These are phyloP conservation scores for Rhododendron griersonianum DNA, from an alignment of 148 eudicot genomes.

Conservation along the genomic window DNA sequence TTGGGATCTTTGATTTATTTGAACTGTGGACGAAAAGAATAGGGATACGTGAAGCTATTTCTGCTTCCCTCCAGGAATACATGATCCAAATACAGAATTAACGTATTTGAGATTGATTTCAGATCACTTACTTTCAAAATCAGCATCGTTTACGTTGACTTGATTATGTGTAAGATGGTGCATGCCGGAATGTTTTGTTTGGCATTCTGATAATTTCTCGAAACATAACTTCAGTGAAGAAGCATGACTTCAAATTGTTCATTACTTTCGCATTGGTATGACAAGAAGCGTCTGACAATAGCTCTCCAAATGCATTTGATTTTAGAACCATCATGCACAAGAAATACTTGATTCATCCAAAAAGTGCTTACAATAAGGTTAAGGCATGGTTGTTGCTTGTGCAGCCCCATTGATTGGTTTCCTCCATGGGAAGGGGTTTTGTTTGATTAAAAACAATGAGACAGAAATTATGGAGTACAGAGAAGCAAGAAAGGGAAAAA, in stretches of 20 bases:
- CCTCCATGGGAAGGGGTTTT: conserved; percentile 48
- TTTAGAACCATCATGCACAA: neutral
- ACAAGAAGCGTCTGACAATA: neutral
- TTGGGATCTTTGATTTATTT: neutral
- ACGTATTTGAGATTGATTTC: neutral
- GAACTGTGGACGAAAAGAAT: neutral
- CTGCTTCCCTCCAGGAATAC: neutral
- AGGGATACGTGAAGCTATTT: neutral
- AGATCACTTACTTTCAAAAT: neutral
- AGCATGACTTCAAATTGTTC: neutral
- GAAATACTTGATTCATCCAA: neutral
- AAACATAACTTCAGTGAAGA: neutral
- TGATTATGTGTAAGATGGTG: neutral
- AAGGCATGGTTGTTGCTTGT: too few species aligned
- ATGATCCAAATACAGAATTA: neutral
- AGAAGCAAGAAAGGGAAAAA: too few species aligned
- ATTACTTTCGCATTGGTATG: neutral
- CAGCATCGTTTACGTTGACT: neutral
- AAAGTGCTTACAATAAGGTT: neutral
- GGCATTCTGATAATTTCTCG: neutral
- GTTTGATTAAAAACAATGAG: too few species aligned
- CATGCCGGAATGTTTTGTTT: neutral
- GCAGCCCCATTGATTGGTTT: conserved; percentile 48
- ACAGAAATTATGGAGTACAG: too few species aligned
- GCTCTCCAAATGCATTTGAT: neutral